Conservation (phyloP, 2,329 filamentous ascomycete species). For the Scedosporium dehoogii region DNA sequence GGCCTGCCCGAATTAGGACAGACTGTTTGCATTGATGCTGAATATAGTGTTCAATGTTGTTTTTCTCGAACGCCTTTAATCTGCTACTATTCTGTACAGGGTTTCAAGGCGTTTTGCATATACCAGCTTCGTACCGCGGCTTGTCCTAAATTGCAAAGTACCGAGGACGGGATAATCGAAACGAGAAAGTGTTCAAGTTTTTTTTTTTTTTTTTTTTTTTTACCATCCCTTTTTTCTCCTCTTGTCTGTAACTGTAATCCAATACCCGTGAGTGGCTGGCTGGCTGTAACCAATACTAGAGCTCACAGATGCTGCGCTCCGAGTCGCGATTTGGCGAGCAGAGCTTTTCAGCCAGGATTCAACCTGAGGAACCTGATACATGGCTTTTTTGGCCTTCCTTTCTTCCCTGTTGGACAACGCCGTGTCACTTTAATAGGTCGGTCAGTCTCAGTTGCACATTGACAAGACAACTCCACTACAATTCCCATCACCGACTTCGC, state of each 20-base stretch:
- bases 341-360: neutral
- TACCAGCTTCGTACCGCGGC: neutral
- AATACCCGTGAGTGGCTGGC: neutral
- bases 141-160: neutral
- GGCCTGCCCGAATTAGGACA: neutral
- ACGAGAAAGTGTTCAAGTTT: too few species aligned
- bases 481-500: neutral
- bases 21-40: neutral
- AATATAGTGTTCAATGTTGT: neutral
- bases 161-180: neutral
- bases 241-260: neutral
- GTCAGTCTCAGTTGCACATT: neutral
- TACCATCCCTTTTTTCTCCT: neutral
- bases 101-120: neutral
- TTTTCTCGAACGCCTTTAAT: neutral
- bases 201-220: neutral
- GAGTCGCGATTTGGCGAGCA: neutral
- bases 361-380: neutral
- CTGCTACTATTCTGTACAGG: neutral
- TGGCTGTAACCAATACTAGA: neutral
- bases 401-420: neutral
- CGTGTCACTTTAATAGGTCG: neutral
- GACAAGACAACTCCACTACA: neutral
- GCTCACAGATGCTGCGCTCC: neutral
- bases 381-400: neutral